These are phyloP conservation scores for Chloris gayana DNA, from an alignment of 176 grass and related monocot species.

Conservation along the genomic window DNA sequence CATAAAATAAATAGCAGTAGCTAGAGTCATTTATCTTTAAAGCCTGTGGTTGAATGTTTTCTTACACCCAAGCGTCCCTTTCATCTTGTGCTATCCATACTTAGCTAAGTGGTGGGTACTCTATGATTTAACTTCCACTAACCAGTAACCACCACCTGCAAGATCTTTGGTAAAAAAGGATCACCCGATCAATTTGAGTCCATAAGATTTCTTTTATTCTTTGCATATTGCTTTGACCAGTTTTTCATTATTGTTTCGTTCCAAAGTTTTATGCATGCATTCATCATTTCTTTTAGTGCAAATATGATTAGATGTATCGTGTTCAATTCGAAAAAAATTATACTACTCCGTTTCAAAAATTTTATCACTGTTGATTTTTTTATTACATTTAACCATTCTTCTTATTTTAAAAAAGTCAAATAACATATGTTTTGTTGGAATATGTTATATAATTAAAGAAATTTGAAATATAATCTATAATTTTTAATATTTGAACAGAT, in stretches of 20 bases:
- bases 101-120: slow-evolving; percentile 31
- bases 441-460: too few relatives aligned
- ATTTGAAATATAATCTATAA: too few relatives aligned
- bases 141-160: slow-evolving; percentile 1
- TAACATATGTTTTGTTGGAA: too few relatives aligned
- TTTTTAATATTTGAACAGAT: too few relatives aligned
- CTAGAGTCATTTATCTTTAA: not conserved
- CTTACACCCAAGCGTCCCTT: slow-evolving; percentile 9
- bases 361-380: too few relatives aligned
- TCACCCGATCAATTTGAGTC: slow-evolving; percentile 12
- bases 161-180: slow-evolving; percentile 25
- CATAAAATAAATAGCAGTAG: not conserved
- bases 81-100: slow-evolving; percentile 1
- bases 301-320: not conserved
- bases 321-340: too few relatives aligned
- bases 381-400: too few relatives aligned
- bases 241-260: slow-evolving; percentile 30
- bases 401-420: too few relatives aligned
- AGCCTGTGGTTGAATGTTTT: not conserved
- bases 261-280: not conserved
- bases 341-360: too few relatives aligned
- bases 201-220: slow-evolving; percentile 1
- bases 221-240: not conserved
- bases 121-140: slow-evolving; percentile 39
- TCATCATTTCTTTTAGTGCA: slow-evolving; percentile 7